A percentile compares a stretch with the other conserved stretches of the same genome.
phyloP scores from a whole-genome alignment of 1,284 basidiomycete genomes.

The Sphaerobolus stellatus region DNA sequence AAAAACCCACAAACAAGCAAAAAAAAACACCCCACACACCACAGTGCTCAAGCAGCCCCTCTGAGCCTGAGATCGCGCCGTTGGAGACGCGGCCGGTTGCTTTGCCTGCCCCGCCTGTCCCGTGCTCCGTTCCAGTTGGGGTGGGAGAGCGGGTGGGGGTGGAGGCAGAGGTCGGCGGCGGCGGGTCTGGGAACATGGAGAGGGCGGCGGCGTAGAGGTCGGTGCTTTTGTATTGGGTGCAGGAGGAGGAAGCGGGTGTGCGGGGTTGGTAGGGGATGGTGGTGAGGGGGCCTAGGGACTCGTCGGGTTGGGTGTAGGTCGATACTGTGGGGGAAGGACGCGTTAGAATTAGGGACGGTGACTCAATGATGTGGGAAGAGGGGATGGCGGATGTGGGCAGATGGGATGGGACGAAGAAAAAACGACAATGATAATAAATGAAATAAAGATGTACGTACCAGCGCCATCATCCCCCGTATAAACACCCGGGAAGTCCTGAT shows the following conservation, averaged over 20 bases:
- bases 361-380: no score
- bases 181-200: constrained; percentile 25
- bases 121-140: neutral
- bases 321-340: constrained; percentile 1
- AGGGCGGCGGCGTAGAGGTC: constrained; percentile 48
- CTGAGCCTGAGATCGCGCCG: no score
- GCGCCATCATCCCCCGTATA: constrained; percentile 43
- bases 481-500: constrained; percentile 57
- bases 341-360: no score
- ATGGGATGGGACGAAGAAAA: neutral
- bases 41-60: no score
- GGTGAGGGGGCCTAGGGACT: constrained; percentile 54
- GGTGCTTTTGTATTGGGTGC: constrained; percentile 53
- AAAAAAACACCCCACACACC: no score
- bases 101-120: no score
- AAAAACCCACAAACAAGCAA: no score
- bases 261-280: constrained; percentile 61
- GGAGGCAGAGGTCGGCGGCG: constrained; percentile 17
- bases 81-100: no score
- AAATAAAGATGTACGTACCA: constrained; percentile 31
- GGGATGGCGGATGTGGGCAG: neutral
- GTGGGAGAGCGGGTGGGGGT: constrained; percentile 20
- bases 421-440: neutral
- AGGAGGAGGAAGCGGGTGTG: constrained; percentile 63
- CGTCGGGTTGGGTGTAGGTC: constrained; percentile 58